Base-by-base conservation (phyloP, 148 eudicot genomes). In the Camellia sinensis region DNA sequence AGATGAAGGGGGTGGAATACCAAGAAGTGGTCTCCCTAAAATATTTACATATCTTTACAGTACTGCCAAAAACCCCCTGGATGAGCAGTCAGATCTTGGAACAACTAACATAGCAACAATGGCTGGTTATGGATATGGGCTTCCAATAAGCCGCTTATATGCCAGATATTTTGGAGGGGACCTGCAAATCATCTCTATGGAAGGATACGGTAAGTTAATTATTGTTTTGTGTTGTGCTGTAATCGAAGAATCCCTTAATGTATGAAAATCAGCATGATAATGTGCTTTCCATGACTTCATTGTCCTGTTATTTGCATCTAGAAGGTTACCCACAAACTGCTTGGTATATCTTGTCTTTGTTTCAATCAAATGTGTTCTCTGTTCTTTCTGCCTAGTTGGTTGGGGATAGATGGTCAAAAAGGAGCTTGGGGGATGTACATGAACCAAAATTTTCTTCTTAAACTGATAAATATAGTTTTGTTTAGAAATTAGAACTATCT, bases 1-100 rank as follows among this genome's bases (percentile, higher is more conserved):
- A 13, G 99, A 97, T 87, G 97, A 97, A 91, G 99, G 99, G n/a
- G 99, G 99, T 80, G 99, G 98, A 19, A 92, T 97, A 80, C 84
- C 95, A 83, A 89, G 99, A 90, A 94, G 98, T 74, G 98, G 97
- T 73, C 93, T 97, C n/a, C 91, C 97, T 9, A 87, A 80, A 82
- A 92, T 94, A 54, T 97, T 97, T 80, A 97, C 98, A 14, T 94
- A 97, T 79, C 94, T 97, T n/a, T 94, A 97, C 83, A 97, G 99
- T 84, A 97, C 99, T 52, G 98, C 98, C 67, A 89, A 80, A 77
- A 90, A 91, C 78, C 98, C 94, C 14, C 87, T 92, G 76, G 90
- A 84, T 50, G 95, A 90, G 54, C 82, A 84, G 54, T 40, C 76
- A 5, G 94, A 88, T 78, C 86, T 89, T 79, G 95, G 85, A 78